phyloP scores from a whole-genome alignment of 139 green algal species.

The Tetradesmus obliquus region DNA sequence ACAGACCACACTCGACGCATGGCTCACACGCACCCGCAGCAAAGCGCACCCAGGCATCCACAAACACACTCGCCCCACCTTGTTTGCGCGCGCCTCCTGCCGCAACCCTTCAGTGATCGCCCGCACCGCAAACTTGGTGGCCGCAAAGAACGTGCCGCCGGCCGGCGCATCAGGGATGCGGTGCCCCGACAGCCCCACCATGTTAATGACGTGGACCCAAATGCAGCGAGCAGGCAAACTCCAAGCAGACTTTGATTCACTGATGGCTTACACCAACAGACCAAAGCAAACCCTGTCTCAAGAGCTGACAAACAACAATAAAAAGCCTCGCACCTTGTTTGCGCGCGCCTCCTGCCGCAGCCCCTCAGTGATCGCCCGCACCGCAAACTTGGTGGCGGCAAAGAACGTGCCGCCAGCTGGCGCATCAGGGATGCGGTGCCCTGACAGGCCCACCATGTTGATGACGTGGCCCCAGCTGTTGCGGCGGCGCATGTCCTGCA shows the following conservation, averaged over 20 bases:
- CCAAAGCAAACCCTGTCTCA: not conserved
- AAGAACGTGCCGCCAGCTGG: conserved; percentile 64
- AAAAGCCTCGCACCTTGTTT: not conserved
- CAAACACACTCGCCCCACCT: not conserved
- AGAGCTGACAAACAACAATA: not conserved
- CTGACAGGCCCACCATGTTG: conserved; percentile 77
- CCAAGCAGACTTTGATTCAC: conserved; percentile 4
- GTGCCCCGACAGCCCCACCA: conserved; percentile 75
- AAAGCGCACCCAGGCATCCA: too few species aligned
- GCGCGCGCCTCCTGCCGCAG: conserved; percentile 73
- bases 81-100: conserved; percentile 61
- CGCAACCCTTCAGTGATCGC: conserved; percentile 79
- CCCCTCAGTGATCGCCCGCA: conserved; percentile 72
- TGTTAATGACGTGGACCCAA: conserved; percentile 72
- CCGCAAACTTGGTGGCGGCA: conserved; percentile 66
- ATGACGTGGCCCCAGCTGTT: conserved; percentile 80
- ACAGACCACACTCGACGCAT: too few species aligned
- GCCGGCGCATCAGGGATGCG: conserved; percentile 65
- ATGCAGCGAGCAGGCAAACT: too few species aligned
- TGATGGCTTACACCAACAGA: conserved; percentile 26
- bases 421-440: conserved; percentile 73
- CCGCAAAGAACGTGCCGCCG: conserved; percentile 64
- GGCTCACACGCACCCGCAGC: too few species aligned
- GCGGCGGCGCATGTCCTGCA: conserved; percentile 81
- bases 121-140: conserved; percentile 64